phyloP scores from a whole-genome alignment of 345 rosid genomes.

The Lepidium sativum region DNA sequence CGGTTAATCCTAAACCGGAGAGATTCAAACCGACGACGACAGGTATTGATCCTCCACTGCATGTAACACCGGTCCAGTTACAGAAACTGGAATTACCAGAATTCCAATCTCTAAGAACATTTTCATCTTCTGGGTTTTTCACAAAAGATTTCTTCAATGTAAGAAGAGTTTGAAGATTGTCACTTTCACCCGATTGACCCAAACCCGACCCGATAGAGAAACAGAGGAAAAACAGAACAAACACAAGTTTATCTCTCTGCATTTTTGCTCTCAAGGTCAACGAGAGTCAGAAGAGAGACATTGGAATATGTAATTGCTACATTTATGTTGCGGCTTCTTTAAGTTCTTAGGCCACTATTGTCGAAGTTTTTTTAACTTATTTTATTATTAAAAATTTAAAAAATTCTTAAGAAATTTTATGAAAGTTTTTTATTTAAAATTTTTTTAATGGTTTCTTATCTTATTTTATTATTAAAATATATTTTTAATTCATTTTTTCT shows the following conservation, averaged over 20 bases:
- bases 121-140: slow-evolving; percentile 32
- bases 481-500: too few species aligned
- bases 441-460: too few species aligned
- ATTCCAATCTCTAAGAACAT: slow-evolving; percentile 49
- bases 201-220: not conserved
- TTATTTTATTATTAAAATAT: too few species aligned
- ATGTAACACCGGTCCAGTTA: slow-evolving; percentile 64
- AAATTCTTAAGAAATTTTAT: too few species aligned
- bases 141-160: slow-evolving; percentile 33
- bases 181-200: not conserved
- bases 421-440: too few species aligned
- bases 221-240: slow-evolving; percentile 14
- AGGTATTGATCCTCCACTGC: slow-evolving; percentile 40
- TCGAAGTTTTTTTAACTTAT: too few species aligned
- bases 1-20: slow-evolving; percentile 53
- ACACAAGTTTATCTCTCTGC: not conserved
- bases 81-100: slow-evolving; percentile 35
- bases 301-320: too few species aligned
- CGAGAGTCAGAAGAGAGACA: too few species aligned
- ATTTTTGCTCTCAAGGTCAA: not conserved
- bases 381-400: too few species aligned
- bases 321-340: too few species aligned
- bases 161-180: slow-evolving; percentile 15
- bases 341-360: too few species aligned
- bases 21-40: slow-evolving; percentile 49